Base-by-base conservation (phyloP, 257 asterid species). In the Scutellaria barbata region DNA sequence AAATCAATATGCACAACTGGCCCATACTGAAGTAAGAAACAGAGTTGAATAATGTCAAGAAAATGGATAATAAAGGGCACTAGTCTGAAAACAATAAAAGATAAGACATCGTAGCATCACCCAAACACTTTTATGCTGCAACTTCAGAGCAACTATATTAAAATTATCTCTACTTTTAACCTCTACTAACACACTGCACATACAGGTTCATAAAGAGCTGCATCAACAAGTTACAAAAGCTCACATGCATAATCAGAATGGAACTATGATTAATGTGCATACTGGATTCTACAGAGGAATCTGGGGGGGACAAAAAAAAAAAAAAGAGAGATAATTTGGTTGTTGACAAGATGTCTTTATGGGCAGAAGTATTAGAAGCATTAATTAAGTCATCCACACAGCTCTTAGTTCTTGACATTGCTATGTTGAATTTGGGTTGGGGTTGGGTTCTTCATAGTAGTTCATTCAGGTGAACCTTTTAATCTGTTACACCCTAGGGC, bases 1-100 rank as follows among this genome's bases (percentile, higher is more conserved):
- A 95, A 52, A 74, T 95, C 99, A 80, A 95, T 78, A 68, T 95
- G 98, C 69, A 87, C 98, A 67, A 95, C 79, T 18, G 88, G 85
- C 30, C 99, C 99, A 81, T 89, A 92, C 99, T 95, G 94, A 81
- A 82, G 11, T 6, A 74, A 64, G 74, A 68, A 69, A 42, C 47
- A 52, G 59, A 58, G 51, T 46, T 22, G 70, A 46, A 74, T 13
- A 56, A 46, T 48, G 59, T 74, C 66, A 66, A 66, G 7, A 55
- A 17, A 47, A 65, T 5, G 50, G 33, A 57, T 43, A 43, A 6
- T 33, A 40, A 9, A 43, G 10, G 30, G 42, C 52, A 57, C 4
- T 47, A 42, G 20, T 67, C 53, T 39, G 37, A 10, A 10, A 20
- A 17, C 11, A 39, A 20, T 30, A 8, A 71, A 30, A 14, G 42